Evolutionary conservation across 805 yeast genomes (phyloP), one percentile per base, ranked within the genome.

Genomic region (Schwanniomyces vanrijiae): DNA sequence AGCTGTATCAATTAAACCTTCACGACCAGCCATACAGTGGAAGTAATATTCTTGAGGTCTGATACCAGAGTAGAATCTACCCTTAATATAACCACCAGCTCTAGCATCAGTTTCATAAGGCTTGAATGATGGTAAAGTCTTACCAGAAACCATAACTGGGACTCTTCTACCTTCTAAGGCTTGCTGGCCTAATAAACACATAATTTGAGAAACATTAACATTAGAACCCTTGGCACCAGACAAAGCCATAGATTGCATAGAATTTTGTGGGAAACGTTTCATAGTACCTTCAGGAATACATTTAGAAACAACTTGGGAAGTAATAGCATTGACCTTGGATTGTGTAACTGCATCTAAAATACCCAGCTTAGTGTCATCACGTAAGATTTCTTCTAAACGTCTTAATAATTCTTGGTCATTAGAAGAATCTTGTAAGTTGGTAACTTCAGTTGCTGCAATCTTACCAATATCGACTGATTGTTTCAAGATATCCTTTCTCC

Each of bases 21-120:
- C 99, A 77, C 99, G 87, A 73, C 99, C 99, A 46, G 99, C 99
- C 99, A 94, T 94, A 78, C 98, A 94, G 75, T 94, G 99, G 94
- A 95, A 94, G 66, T 91, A 94, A 72, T 95, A 94, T 69, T 94
- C 99, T 72, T 94, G 99, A 4, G 99, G 99, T 67, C 89, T 83
- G 57, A 94, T 88, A 69, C 99, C 99, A 35, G 97, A 90, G 68
- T 90, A 95, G 83, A 94, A 94, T 59, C 99, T 87, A 52, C 95
- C 92, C 67, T 92, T 88, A 64, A 94, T 89, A 66, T 90, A 94
- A 46, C 99, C 99, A 77, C 99, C 99, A 21, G 99, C 97, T 66
- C 95, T 81, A 1, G 97, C 96, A 66, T 90, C 92, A 13, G 99
- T 94, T 65, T 95, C 99, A 63, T 82, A 92, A 1, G 99, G 92